Base-by-base conservation (phyloP, 768 basidiomycete species). In the Daedaleopsis sinensis region DNA sequence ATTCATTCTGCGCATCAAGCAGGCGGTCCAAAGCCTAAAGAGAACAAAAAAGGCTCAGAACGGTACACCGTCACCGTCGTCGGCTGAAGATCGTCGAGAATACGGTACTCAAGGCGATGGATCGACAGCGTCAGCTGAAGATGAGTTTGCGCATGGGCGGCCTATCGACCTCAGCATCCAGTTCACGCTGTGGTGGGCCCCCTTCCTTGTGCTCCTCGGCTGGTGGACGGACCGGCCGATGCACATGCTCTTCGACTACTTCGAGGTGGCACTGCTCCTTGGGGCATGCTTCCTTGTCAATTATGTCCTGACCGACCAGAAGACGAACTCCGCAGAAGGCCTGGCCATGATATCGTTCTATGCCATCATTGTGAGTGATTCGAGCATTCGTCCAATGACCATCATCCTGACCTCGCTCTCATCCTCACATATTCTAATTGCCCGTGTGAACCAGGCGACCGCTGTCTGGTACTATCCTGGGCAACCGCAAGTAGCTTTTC, bases 161-260 rank as follows among this genome's bases (percentile, higher is more conserved):
- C 84, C 88, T 3, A 91, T 92, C 60, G 90, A 92, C 70, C 78
- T 90, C 38, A 87, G 86, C 67, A 90, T 91, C 57, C 90, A 92
- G 65, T 91, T 92, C 71, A 80, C 79, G 15, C 77, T 91, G 16
- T 89, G 89, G 72, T 92, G 90, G 90, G 87, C 87, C 82, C 90
- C 90, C 0, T 79, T 90, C 64, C 69, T 91, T 36, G 81, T 88
- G 2, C 68, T 92, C 35, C 73, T 91, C 27, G 86, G 82, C 0
- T 92, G 90, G 90, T 86, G 84, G 82, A 77, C 76, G 3, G 67
- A 74, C 44, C 85, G 78, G 67, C 89, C 90, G 0, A 72, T 91
- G 70, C 76, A 78, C 12, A 72, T 91, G 19, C 76, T 91, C 37
- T 92, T 92, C 65, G 89, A 91, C 72, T 73, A 87, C 54, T 90